Percentiles rank a stretch among this genome's conserved stretches.
These are phyloP conservation scores for Gypsophila paniculata DNA, from an alignment of 179 eudicot species.

Conservation along the genomic window DNA sequence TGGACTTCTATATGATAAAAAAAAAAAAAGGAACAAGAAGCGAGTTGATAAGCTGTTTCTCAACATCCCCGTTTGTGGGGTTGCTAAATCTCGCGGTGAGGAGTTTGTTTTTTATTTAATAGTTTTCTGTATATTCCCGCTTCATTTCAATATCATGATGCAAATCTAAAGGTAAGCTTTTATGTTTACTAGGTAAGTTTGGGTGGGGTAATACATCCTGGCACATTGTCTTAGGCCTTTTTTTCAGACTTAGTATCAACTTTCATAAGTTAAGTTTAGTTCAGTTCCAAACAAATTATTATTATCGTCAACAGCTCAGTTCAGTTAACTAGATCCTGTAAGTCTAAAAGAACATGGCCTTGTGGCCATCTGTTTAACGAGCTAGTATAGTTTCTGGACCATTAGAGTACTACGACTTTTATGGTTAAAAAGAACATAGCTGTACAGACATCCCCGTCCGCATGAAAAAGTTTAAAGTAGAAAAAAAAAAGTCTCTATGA, in stretches of 20 bases:
- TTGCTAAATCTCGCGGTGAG: slow-evolving; percentile 82
- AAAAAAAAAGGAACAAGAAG: slow-evolving; percentile 17
- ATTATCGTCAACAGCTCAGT: too few relatives aligned
- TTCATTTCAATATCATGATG: not conserved
- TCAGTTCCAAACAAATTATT: too few relatives aligned
- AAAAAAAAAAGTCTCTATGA: too few relatives aligned
- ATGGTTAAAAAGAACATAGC: not conserved
- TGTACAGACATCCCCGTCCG: too few relatives aligned
- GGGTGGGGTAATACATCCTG: not conserved
- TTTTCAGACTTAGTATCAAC: too few relatives aligned
- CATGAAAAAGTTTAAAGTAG: too few relatives aligned
- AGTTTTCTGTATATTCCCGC: not conserved
- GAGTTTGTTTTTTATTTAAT: slow-evolving; percentile 13
- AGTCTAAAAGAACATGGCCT: too few relatives aligned
- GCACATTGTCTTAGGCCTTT: not conserved
- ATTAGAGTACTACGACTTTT: not conserved
- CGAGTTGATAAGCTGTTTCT: slow-evolving; percentile 32
- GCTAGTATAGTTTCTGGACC: too few relatives aligned
- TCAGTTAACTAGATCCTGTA: too few relatives aligned
- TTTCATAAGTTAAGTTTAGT: too few relatives aligned
- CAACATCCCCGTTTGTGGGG: slow-evolving; percentile 46
- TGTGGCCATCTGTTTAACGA: too few relatives aligned
- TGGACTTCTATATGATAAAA: slow-evolving; percentile 32
- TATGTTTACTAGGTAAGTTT: not conserved
- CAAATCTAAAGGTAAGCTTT: not conserved